Evolutionary conservation across 106 monocot species (phyloP).

Genomic region (Platanthera zijinensis): DNA sequence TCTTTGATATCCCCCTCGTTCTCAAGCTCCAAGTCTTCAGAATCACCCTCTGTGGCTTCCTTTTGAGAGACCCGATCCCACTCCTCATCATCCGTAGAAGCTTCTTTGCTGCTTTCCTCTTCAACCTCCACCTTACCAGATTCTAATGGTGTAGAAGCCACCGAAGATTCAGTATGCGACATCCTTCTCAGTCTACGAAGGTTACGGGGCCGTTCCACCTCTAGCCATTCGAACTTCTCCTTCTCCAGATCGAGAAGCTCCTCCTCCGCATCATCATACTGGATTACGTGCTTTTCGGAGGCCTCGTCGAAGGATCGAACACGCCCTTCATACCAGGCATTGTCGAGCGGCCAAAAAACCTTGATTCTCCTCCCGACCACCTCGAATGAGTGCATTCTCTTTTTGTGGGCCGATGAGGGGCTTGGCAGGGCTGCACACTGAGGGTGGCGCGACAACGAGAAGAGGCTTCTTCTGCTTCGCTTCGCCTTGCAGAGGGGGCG

Average conservation of each 20-base stretch:
- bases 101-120: slow-evolving; percentile 16
- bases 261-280: slow-evolving; percentile 74
- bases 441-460: slow-evolving; percentile 19
- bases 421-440: slow-evolving; percentile 12
- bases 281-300: slow-evolving; percentile 44
- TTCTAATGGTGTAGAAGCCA: background rate
- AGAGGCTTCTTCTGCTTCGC: slow-evolving; percentile 26
- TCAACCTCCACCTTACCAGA: background rate
- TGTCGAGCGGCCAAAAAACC: slow-evolving; percentile 78
- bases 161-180: slow-evolving; percentile 12
- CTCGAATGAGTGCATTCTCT: slow-evolving; percentile 15
- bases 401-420: slow-evolving; percentile 10
- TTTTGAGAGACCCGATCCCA: slow-evolving; percentile 32
- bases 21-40: slow-evolving; percentile 43
- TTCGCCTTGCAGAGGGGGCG: slow-evolving; percentile 14
- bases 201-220: slow-evolving; percentile 33
- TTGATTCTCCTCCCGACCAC: slow-evolving; percentile 51
- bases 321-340: slow-evolving; percentile 60
- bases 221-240: slow-evolving; percentile 62
- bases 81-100: slow-evolving; percentile 43
- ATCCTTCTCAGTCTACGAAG: slow-evolving; percentile 48
- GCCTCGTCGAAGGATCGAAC: slow-evolving; percentile 40
- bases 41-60: slow-evolving; percentile 20
- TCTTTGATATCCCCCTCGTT: slow-evolving; percentile 33
- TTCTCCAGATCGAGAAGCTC: slow-evolving; percentile 50